A percentile compares a stretch with the other conserved stretches of the same genome.
These are phyloP conservation scores for Aspergillus chevalieri DNA, from an alignment of 2,329 filamentous ascomycete species.

Conservation along the genomic window DNA sequence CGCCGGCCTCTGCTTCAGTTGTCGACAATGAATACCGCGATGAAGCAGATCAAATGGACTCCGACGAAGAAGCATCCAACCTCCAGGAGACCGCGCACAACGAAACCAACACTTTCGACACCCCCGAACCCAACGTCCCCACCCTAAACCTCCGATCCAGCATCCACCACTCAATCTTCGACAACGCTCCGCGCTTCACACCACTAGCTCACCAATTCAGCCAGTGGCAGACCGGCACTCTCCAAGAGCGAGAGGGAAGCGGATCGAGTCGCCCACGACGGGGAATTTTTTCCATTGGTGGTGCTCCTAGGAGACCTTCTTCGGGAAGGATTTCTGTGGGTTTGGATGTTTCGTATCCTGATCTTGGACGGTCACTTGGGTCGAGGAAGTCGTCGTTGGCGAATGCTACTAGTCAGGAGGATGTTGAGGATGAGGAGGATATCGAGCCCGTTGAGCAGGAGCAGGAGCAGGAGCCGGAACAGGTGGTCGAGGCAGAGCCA, in stretches of 20 bases:
- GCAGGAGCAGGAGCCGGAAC: conserved; percentile 5
- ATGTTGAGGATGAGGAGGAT: conserved; percentile 9
- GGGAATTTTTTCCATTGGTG: conserved; percentile 32
- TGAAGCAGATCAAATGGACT: not conserved
- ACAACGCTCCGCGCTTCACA: conserved; percentile 52
- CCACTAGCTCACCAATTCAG: conserved; percentile 57
- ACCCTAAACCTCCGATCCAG: not conserved
- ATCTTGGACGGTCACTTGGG: conserved; percentile 15
- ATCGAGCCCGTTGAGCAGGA: not conserved
- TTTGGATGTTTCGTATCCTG: conserved; percentile 16
- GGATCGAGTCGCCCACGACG: conserved; percentile 21
- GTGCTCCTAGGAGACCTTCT: conserved; percentile 13
- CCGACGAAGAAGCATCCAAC: not conserved
- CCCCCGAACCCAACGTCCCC: not conserved
- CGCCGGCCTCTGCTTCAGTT: not conserved
- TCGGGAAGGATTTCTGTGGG: conserved; percentile 4
- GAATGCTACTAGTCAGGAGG: conserved; percentile 3
- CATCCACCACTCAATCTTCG: conserved; percentile 10
- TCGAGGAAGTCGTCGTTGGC: conserved; percentile 8
- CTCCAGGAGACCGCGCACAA: not conserved
- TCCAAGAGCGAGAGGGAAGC: conserved; percentile 29
- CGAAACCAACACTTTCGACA: not conserved
- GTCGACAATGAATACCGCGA: not conserved
- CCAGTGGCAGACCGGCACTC: conserved; percentile 58
- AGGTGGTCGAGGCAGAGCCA: not conserved